Percentiles rank a stretch among this genome's conserved stretches.
phyloP scores from a whole-genome alignment of 176 grass and related monocot genomes.

The Bromus sterilis region DNA sequence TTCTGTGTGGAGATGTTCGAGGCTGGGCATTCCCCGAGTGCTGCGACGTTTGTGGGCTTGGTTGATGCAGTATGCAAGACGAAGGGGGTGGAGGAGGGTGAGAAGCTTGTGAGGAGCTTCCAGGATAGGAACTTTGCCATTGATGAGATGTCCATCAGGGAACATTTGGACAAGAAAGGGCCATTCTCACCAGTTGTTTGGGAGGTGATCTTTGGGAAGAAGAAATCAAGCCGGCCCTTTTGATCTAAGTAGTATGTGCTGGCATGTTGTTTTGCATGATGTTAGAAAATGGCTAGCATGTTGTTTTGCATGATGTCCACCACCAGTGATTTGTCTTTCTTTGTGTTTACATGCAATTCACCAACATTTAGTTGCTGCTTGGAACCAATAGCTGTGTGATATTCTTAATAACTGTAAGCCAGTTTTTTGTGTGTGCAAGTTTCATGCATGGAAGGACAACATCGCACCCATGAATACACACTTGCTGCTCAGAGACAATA shows the following conservation, averaged over 20 bases:
- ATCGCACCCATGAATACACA: not conserved
- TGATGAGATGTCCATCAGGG: constrained; percentile 83
- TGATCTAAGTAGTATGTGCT: constrained; percentile 43
- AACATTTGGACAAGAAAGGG: constrained; percentile 94
- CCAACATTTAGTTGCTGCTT: not conserved
- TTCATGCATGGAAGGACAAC: not conserved
- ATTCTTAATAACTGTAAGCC: not conserved
- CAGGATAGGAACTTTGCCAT: constrained; percentile 69
- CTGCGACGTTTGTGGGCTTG: constrained; percentile 53
- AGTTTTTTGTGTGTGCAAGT: not conserved
- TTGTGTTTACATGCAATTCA: constrained; percentile 15
- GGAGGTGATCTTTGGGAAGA: constrained; percentile 83
- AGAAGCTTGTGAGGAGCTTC: constrained; percentile 61
- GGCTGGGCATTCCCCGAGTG: constrained; percentile 55
- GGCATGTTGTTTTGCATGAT: not conserved
- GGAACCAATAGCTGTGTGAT: not conserved
- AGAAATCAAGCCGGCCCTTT: constrained; percentile 30
- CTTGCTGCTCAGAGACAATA: not conserved
- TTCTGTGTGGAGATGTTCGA: constrained; percentile 85
- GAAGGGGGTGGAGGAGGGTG: constrained; percentile 52
- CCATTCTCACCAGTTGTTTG: constrained; percentile 66
- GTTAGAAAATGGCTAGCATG: not conserved
- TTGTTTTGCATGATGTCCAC: not conserved
- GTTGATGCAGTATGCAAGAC: constrained; percentile 57
- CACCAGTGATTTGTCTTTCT: not conserved